These are phyloP conservation scores for Ustilaginoidea virens DNA, from an alignment of 2,329 filamentous ascomycete species.

Conservation along the genomic window DNA sequence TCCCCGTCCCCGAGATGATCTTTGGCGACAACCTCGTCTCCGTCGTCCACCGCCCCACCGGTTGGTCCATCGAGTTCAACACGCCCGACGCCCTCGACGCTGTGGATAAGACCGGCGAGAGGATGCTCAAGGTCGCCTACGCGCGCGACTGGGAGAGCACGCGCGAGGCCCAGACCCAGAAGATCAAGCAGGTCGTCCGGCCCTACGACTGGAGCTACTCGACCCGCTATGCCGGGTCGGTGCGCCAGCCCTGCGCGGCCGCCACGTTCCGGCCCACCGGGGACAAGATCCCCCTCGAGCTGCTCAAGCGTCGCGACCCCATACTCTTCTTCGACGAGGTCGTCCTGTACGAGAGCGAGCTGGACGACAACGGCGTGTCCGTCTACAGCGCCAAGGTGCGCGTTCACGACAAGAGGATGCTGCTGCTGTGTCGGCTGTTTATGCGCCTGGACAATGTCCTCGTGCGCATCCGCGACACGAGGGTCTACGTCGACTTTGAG, in stretches of 20 bases:
- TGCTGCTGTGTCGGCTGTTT: constrained; percentile 76
- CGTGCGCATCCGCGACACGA: constrained; percentile 73
- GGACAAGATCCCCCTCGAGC: constrained; percentile 60
- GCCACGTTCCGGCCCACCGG: constrained; percentile 8
- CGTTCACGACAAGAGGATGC: constrained; percentile 78
- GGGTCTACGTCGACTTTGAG: constrained; percentile 81
- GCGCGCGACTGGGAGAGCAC: constrained; percentile 66
- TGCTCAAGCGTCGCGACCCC: constrained; percentile 77
- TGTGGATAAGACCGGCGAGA: constrained; percentile 84
- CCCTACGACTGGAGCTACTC: constrained; percentile 98
- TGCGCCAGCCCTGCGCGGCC: constrained; percentile 2
- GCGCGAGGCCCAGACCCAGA: constrained; percentile 61
- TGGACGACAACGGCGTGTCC: constrained; percentile 93
- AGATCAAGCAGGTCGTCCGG: constrained; percentile 86
- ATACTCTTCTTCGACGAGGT: constrained; percentile 97
- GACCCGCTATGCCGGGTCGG: constrained; percentile 67
- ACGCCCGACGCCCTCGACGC: constrained; percentile 75
- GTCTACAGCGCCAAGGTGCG: constrained; percentile 80
- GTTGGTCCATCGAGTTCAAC: constrained; percentile 70
- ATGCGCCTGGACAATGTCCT: constrained; percentile 87
- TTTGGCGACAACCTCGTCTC: constrained; percentile 86
- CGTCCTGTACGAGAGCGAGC: constrained; percentile 89
- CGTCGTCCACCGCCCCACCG: constrained; percentile 56
- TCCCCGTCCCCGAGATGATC: constrained; percentile 95
- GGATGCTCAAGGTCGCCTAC: constrained; percentile 88